Conservation (phyloP, 768 basidiomycete genomes). For the Hygrocybe coccinea region DNA sequence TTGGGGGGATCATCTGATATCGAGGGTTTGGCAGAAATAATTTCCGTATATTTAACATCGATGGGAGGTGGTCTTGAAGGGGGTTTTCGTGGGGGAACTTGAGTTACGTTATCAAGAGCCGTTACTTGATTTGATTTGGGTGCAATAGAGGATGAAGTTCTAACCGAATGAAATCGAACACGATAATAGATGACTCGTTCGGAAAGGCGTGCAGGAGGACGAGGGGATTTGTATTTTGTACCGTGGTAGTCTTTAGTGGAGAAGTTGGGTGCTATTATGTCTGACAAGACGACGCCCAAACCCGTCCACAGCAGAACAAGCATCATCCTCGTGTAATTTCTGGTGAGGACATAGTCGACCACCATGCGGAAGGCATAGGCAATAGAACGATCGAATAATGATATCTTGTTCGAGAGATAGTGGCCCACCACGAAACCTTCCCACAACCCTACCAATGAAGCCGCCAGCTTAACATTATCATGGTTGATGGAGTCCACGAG, state of each 20-base stretch:
- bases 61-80: too few species aligned
- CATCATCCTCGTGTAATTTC: constrained; percentile 28
- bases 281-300: not conserved
- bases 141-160: not conserved
- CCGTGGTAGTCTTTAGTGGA: not conserved
- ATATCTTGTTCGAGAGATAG: constrained; percentile 23
- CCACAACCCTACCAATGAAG: constrained; percentile 40
- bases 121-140: not conserved
- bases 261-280: not conserved
- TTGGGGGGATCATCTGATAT: too few species aligned
- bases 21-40: too few species aligned
- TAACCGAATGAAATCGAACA: not conserved
- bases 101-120: not conserved
- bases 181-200: not conserved
- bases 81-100: too few species aligned
- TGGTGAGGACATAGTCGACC: constrained; percentile 40
- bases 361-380: constrained; percentile 41
- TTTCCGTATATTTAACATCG: too few species aligned
- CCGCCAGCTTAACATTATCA: constrained; percentile 25
- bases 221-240: not conserved
- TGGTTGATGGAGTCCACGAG: constrained; percentile 27
- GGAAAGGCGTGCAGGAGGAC: not conserved
- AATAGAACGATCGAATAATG: constrained; percentile 36
- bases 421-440: constrained; percentile 43
- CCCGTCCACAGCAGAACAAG: constrained; percentile 35